Evolutionary conservation across 805 yeast genomes (phyloP).

Genomic region (Cyberlindnera saturnus): DNA sequence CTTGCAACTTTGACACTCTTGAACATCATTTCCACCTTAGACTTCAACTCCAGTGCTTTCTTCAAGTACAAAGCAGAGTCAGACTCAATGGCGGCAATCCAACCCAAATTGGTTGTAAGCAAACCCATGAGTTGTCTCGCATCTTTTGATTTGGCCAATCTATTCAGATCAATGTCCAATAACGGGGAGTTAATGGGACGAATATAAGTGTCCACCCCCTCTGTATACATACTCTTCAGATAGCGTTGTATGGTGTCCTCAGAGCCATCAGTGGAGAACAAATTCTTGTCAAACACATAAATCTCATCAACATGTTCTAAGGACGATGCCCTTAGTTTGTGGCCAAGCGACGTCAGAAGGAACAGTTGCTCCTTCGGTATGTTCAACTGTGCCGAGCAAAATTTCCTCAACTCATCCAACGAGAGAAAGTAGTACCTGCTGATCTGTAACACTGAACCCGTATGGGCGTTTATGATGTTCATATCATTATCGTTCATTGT

Average conservation of each 20-base stretch:
- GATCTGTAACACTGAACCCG: slow-evolving; percentile 33
- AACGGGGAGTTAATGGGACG: slow-evolving; percentile 34
- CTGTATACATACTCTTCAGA: slow-evolving; percentile 2
- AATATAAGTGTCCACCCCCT: slow-evolving; percentile 15
- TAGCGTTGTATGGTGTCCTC: slow-evolving; percentile 16
- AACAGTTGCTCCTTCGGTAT: slow-evolving; percentile 39
- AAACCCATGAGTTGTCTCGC: slow-evolving; percentile 24
- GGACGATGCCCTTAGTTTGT: slow-evolving; percentile 41
- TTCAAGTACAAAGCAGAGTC: slow-evolving; percentile 32
- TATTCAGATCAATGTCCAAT: slow-evolving; percentile 20
- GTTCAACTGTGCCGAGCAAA: slow-evolving; percentile 33
- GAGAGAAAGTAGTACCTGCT: slow-evolving; percentile 34
- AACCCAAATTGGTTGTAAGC: slow-evolving; percentile 42
- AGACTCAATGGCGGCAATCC: slow-evolving; percentile 43
- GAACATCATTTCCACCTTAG: slow-evolving; percentile 36
- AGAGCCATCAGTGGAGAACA: slow-evolving; percentile 35
- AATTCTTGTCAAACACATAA: slow-evolving; percentile 57
- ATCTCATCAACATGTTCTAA: slow-evolving; percentile 46
- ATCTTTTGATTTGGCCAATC: slow-evolving; percentile 13
- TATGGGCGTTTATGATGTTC: slow-evolving; percentile 33
- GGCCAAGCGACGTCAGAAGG: slow-evolving; percentile 60
- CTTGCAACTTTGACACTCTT: slow-evolving; percentile 40
- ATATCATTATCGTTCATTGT: slow-evolving; percentile 12
- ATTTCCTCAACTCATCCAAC: slow-evolving; percentile 36
- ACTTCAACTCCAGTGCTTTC: slow-evolving; percentile 23